Conservation (phyloP, 257 asterid genomes). For the Solanum chiquidenum region DNA sequence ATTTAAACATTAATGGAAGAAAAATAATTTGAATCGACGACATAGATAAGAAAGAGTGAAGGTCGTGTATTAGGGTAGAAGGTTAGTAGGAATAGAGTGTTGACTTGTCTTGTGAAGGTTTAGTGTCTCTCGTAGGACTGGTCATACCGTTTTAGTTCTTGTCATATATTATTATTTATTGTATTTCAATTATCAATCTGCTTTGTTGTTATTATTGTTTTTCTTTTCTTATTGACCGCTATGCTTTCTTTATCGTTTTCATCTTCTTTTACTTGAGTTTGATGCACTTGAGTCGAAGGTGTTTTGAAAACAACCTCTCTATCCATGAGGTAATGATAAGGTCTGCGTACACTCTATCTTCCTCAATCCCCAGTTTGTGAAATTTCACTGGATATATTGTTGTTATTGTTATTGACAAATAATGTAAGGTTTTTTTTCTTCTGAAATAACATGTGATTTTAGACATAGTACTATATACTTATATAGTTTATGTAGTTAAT, state of each 20-base stretch:
- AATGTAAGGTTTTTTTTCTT: no score
- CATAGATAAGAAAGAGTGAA: no score
- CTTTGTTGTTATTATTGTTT: not conserved
- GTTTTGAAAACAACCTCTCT: accelerated
- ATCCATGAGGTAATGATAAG: no score
- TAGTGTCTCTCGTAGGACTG: not conserved
- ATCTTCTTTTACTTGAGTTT: no score
- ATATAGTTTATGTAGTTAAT: not conserved
- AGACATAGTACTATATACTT: not conserved
- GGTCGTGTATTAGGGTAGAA: not conserved
- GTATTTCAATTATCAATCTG: no score
- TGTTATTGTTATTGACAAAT: not conserved
- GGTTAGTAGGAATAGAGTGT: no score
- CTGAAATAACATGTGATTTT: not conserved
- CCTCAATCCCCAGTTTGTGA: no score
- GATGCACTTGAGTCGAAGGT: not conserved
- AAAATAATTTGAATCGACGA: not conserved
- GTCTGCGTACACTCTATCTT: no score
- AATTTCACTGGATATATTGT: no score
- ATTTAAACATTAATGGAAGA: not conserved
- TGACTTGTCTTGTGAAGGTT: not conserved
- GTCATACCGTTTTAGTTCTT: not conserved
- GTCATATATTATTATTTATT: not conserved
- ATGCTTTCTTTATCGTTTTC: no score
- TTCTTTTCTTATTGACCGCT: not conserved